These are phyloP conservation scores for Lepidium sativum DNA, from an alignment of 345 rosid genomes.

Conservation along the genomic window DNA sequence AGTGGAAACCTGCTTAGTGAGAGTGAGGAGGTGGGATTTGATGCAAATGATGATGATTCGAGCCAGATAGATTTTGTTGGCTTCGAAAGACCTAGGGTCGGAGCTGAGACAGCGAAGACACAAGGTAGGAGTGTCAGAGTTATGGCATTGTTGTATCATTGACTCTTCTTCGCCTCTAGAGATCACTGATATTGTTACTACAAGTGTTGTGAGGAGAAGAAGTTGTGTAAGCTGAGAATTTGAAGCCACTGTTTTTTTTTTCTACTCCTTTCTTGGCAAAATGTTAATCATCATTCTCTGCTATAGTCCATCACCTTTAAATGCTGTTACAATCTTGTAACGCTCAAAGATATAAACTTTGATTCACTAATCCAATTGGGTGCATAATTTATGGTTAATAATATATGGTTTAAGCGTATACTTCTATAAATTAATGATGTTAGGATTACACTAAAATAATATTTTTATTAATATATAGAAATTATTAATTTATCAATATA, in stretches of 20 bases:
- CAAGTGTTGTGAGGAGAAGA: slow-evolving; percentile 3
- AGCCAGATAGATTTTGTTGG: slow-evolving; percentile 9
- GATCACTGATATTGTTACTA: not conserved
- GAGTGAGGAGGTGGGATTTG: slow-evolving; percentile 12
- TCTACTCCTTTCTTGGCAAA: not conserved
- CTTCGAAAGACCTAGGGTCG: not conserved
- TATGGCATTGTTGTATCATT: slow-evolving; percentile 24
- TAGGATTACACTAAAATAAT: too few relatives aligned
- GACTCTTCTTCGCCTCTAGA: slow-evolving; percentile 18
- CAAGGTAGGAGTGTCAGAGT: slow-evolving; percentile 18
- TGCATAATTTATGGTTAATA: not conserved
- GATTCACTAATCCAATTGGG: not conserved
- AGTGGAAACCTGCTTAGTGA: slow-evolving; percentile 4
- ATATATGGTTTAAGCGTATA: slow-evolving; percentile 12
- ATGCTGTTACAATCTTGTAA: not conserved
- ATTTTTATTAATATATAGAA: not conserved
- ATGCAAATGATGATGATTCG: slow-evolving; percentile 21
- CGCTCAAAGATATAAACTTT: slow-evolving; percentile 5
- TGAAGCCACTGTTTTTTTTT: not conserved
- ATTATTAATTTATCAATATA: too few relatives aligned
- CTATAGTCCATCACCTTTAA: not conserved
- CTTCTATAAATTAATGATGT: too few relatives aligned
- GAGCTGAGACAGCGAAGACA: slow-evolving; percentile 20
- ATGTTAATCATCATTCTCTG: not conserved
- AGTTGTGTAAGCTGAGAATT: not conserved